Base-by-base conservation (phyloP, 116 monocot species). In the Phalaenopsis hybrid region DNA sequence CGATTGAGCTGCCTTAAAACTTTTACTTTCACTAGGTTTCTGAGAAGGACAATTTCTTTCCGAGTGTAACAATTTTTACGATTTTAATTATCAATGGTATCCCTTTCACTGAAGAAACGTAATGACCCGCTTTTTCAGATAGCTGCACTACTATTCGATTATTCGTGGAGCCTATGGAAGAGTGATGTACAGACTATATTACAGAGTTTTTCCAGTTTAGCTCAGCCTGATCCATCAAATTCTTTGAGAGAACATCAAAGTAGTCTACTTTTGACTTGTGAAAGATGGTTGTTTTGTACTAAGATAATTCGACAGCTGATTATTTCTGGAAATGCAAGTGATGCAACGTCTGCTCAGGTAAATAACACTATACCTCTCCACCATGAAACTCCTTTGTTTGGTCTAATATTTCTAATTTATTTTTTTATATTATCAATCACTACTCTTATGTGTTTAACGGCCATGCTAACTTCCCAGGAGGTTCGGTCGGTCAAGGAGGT, bases 111-210 rank as follows among this genome's bases (percentile, higher is more conserved):
- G 21, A 17, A 34, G n/a, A 21, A 44, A 45, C 9, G 17, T 75
- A 75, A 9, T 46, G 46, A 8, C 45, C 21, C 21, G 45, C 1
- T 75, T 12, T 84, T 87, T 57, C 90, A 97, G 98, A 92, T 98
- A 83, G 95, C 98, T 25, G 75, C 88, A 28, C 88, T 85, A 16
- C 85, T 98, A 77, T 98, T 93, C 80, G 93, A 93, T 67, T 98
- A 88, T 85, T 83, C 89, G 37, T 98, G 98, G 98, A 91, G 88
- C 80, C 84, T 90, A 21, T 98, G 98, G 98, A 91, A 98, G 82
- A 90, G 84, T 83, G 98, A 98, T 85, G 78, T 88, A 44, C 91
- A 85, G 61, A 91, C 81, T 33, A 95, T 94, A 83, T 84, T 98
- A 33, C 98, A 92, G 73, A 86, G 77, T 46, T 89, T 94, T 69